Conservation (phyloP, 148 eudicot genomes). For the Rheum nobile region DNA sequence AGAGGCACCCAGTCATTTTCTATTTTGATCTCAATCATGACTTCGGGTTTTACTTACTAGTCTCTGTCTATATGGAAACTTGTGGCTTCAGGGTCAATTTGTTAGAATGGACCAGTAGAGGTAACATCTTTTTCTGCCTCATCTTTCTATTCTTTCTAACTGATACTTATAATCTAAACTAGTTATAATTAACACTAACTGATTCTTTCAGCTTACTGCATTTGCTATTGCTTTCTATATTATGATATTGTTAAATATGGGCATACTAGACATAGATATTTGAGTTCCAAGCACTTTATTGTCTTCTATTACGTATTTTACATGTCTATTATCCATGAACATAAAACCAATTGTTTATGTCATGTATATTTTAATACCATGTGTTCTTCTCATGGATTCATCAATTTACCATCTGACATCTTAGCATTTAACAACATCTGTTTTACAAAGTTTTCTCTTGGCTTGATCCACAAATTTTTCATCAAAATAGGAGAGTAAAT, state of each 20-base stretch:
- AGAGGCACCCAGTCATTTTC: neutral
- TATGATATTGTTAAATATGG: neutral
- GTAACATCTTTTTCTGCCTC: neutral
- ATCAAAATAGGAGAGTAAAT: neutral
- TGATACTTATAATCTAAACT: neutral
- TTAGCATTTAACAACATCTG: neutral
- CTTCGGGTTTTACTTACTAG: neutral
- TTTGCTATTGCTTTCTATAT: neutral
- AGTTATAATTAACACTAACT: neutral
- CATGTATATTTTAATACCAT: neutral
- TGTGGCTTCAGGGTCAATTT: neutral
- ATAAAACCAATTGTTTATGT: neutral
- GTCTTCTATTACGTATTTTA: neutral
- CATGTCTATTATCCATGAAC: neutral
- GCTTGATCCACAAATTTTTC: neutral
- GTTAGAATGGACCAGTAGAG: neutral
- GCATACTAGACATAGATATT: neutral
- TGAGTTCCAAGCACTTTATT: neutral
- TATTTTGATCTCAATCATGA: neutral
- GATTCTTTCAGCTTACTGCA: neutral
- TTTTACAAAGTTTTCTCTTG: no score
- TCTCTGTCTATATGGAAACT: neutral
- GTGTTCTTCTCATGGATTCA: neutral
- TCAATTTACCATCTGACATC: neutral
- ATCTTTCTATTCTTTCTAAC: neutral